Evolutionary conservation across 2,329 filamentous ascomycete species (phyloP).

Genomic region (Aspergillus luchuensis): DNA sequence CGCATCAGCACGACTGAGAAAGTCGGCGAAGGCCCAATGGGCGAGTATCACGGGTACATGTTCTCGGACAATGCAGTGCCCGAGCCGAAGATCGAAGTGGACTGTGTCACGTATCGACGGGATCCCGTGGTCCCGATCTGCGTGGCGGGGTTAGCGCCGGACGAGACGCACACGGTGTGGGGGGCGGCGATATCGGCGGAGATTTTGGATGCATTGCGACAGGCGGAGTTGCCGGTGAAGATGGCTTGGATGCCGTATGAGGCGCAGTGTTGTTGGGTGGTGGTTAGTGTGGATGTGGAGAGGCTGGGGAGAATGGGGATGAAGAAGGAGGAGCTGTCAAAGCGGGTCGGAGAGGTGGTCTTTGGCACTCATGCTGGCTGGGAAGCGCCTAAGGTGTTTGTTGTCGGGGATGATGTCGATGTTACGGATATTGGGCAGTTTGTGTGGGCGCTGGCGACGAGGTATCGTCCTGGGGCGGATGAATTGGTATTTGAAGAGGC

Average conservation of each 20-base stretch:
- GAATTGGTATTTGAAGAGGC: neutral
- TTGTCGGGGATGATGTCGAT: conserved; percentile 1
- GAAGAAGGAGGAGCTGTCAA: neutral
- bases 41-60: conserved; percentile 25
- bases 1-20: conserved; percentile 19
- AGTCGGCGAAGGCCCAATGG: conserved; percentile 25
- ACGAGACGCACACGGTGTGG: conserved; percentile 27
- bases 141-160: conserved; percentile 18
- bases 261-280: neutral
- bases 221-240: conserved; percentile 20
- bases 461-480: neutral
- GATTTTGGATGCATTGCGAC: conserved; percentile 19
- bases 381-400: neutral
- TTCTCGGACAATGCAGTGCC: conserved; percentile 15
- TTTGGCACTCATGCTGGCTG: neutral
- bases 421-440: neutral
- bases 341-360: neutral
- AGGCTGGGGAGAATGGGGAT: neutral
- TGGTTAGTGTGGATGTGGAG: neutral
- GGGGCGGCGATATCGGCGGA: conserved; percentile 21
- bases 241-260: conserved; percentile 24
- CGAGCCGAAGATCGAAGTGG: conserved; percentile 22
- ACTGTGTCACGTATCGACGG: conserved; percentile 22
- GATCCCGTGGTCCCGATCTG: conserved; percentile 20
- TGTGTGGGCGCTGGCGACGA: neutral